Evolutionary conservation across 2,329 filamentous ascomycete species (phyloP).

Genomic region (Alternaria longipes): DNA sequence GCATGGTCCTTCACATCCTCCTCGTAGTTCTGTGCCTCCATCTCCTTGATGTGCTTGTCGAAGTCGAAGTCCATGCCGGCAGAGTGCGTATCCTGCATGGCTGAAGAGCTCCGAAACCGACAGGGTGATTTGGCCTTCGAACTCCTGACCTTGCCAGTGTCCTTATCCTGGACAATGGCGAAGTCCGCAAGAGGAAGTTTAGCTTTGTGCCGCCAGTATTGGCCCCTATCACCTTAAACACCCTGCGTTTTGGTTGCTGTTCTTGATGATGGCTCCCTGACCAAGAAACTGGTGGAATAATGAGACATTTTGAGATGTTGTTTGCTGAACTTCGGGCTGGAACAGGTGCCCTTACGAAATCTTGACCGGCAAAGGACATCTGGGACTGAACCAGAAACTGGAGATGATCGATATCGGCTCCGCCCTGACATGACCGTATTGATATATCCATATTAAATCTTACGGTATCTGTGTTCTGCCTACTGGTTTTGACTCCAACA

Average conservation of each 20-base stretch:
- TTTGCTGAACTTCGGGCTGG: rapidly evolving
- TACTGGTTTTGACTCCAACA: neutral
- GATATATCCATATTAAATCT: neutral
- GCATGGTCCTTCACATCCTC: neutral
- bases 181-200: slow-evolving; percentile 31
- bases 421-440: neutral
- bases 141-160: slow-evolving; percentile 32
- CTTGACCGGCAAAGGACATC: slow-evolving; percentile 40
- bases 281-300: too few relatives aligned
- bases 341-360: neutral
- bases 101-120: neutral
- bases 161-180: slow-evolving; percentile 36
- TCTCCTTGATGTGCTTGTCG: neutral
- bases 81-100: too few relatives aligned
- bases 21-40: neutral
- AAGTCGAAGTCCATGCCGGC: neutral
- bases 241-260: slow-evolving; percentile 27
- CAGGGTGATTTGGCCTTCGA: slow-evolving; percentile 46
- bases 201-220: too few relatives aligned
- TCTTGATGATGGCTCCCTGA: too few relatives aligned
- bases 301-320: too few relatives aligned
- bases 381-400: slow-evolving; percentile 33
- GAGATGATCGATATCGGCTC: slow-evolving; percentile 26
- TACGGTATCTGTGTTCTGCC: too few relatives aligned
- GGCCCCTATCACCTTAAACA: too few relatives aligned